Percentiles rank a stretch among this genome's conserved stretches.
Conservation (phyloP, 352 stramenopile species). For the Globisporangium apiculatum region DNA sequence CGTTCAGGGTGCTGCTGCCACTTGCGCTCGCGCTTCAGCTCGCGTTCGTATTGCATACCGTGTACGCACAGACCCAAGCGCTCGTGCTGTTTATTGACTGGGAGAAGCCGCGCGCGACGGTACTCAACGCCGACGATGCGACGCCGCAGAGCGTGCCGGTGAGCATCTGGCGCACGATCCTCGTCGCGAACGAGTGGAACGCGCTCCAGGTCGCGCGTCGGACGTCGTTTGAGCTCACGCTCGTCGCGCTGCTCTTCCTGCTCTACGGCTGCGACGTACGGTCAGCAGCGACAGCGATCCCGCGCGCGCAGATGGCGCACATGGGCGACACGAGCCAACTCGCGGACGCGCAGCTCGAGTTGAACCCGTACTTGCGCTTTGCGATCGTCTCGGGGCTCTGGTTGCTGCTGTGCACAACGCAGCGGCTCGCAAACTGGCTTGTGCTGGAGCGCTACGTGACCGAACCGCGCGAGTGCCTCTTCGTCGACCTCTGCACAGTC, state of each 20-base stretch:
- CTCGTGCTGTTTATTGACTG: constrained; percentile 93
- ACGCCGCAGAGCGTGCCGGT: constrained; percentile 51
- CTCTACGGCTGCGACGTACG: constrained; percentile 69
- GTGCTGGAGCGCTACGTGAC: constrained; percentile 78
- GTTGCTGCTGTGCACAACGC: constrained; percentile 52
- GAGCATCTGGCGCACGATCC: constrained; percentile 91
- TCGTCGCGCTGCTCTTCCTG: constrained; percentile 86
- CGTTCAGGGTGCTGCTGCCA: constrained; percentile 79
- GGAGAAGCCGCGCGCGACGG: constrained; percentile 80
- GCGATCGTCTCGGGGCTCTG: constrained; percentile 85
- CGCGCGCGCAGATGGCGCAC: constrained; percentile 42
- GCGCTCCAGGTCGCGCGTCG: constrained; percentile 81
- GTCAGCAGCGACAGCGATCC: constrained; percentile 43
- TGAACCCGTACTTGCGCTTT: constrained; percentile 89
- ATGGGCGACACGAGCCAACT: constrained; percentile 32
- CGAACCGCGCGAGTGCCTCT: constrained; percentile 65
- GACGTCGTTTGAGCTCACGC: constrained; percentile 75
- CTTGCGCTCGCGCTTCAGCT: constrained; percentile 83
- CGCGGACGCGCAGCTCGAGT: constrained; percentile 26
- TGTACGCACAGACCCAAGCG: constrained; percentile 74
- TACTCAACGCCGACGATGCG: constrained; percentile 47
- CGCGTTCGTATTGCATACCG: constrained; percentile 44
- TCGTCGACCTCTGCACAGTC: constrained; percentile 93
- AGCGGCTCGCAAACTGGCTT: constrained; percentile 88
- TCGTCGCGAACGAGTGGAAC: constrained; percentile 93